These are phyloP conservation scores for Debaryomyces coudertii DNA, from an alignment of 1,139 yeast genomes.

Conservation along the genomic window DNA sequence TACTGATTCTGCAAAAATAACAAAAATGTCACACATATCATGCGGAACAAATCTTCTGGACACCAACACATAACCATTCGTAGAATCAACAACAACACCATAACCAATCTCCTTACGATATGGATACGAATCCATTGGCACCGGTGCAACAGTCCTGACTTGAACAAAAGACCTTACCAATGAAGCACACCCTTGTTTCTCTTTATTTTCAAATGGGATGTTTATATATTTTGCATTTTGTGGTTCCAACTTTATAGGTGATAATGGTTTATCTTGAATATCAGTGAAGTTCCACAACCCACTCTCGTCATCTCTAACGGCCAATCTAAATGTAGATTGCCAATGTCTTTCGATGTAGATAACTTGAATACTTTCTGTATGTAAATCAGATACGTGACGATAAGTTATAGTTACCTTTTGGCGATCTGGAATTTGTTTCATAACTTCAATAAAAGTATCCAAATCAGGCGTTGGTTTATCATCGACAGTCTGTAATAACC, in stretches of 20 bases:
- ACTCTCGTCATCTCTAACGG: constrained; percentile 75
- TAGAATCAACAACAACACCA: constrained; percentile 82
- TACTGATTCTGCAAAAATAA: constrained; percentile 85
- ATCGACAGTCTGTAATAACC: constrained; percentile 80
- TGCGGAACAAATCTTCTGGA: constrained; percentile 83
- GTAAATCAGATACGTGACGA: constrained; percentile 81
- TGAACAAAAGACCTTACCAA: constrained; percentile 62
- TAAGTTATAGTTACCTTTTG: constrained; percentile 71
- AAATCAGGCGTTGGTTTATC: constrained; percentile 72
- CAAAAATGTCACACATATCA: constrained; percentile 75
- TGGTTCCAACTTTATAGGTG: constrained; percentile 49
- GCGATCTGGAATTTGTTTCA: constrained; percentile 76
- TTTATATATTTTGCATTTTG: constrained; percentile 73
- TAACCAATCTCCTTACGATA: constrained; percentile 64
- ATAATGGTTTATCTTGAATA: constrained; percentile 64
- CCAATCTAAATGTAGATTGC: constrained; percentile 71
- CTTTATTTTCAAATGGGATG: constrained; percentile 58
- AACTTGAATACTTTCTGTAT: constrained; percentile 66
- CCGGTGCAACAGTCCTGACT: constrained; percentile 65
- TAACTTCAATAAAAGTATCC: constrained; percentile 75
- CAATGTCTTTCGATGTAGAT: constrained; percentile 83
- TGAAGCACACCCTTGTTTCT: constrained; percentile 53
- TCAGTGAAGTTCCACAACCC: constrained; percentile 87
- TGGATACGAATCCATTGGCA: constrained; percentile 75
- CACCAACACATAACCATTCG: constrained; percentile 75